These are phyloP conservation scores for Fagus sylvatica DNA, from an alignment of 306 rosid genomes.

Conservation along the genomic window DNA sequence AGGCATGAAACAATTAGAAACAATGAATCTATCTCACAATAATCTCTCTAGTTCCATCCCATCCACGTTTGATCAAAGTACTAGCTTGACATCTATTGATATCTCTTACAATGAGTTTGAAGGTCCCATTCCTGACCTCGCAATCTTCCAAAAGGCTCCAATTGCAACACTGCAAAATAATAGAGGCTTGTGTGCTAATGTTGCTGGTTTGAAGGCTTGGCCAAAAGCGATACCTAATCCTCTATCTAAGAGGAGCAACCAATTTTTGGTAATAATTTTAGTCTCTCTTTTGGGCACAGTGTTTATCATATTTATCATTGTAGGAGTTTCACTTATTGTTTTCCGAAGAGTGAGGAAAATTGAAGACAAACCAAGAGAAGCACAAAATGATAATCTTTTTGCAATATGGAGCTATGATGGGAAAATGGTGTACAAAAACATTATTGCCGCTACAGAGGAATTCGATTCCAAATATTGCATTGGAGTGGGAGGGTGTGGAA, in stretches of 20 bases:
- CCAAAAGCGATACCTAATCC: too few relatives aligned
- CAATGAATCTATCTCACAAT: too few relatives aligned
- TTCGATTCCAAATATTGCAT: conserved; percentile 33
- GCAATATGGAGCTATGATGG: neutral
- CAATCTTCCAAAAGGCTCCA: too few relatives aligned
- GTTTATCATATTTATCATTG: neutral
- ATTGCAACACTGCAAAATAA: too few relatives aligned
- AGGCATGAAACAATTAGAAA: too few relatives aligned
- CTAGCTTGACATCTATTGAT: too few relatives aligned
- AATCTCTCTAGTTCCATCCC: too few relatives aligned
- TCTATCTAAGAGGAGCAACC: neutral
- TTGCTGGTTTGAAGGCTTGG: too few relatives aligned
- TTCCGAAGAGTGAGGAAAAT: neutral
- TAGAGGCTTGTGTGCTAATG: too few relatives aligned
- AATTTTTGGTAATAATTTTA: neutral
- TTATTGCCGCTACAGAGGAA: conserved; percentile 30
- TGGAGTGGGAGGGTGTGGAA: conserved; percentile 35
- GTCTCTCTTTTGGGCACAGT: conserved; percentile 4
- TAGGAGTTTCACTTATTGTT: neutral
- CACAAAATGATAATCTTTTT: neutral
- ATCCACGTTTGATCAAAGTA: too few relatives aligned
- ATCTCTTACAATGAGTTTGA: too few relatives aligned
- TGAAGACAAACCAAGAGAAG: neutral
- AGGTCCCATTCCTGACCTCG: too few relatives aligned
- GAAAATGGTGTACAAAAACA: conserved; percentile 28